Conservation (phyloP, 2,329 filamentous ascomycete species). For the Calonectria henricotiae region DNA sequence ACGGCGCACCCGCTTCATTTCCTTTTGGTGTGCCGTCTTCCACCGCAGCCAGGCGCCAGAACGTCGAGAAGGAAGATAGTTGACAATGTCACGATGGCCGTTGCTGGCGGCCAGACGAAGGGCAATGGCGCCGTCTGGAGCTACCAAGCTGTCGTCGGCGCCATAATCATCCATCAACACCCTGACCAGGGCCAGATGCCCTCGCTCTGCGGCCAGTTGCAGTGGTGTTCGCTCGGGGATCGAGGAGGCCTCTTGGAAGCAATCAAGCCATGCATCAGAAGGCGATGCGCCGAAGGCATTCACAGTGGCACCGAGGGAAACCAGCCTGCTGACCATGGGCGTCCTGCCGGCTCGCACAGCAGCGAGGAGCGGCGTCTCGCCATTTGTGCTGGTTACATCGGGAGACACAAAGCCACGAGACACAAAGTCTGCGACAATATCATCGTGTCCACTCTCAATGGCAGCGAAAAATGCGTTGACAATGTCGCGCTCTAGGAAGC, state of each 20-base stretch:
- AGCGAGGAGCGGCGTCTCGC: constrained; percentile 58
- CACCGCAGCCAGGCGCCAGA: constrained; percentile 60
- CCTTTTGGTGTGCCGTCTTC: constrained; percentile 54
- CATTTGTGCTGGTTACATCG: constrained; percentile 53
- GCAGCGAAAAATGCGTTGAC: constrained; percentile 54
- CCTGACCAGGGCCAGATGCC: constrained; percentile 61
- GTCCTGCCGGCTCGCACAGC: constrained; percentile 55
- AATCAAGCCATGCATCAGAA: neutral
- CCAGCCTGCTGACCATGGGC: constrained; percentile 56
- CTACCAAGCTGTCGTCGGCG: constrained; percentile 63
- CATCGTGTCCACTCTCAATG: constrained; percentile 51
- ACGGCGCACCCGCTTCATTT: constrained; percentile 50
- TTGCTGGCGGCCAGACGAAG: constrained; percentile 63
- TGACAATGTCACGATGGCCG: constrained; percentile 63
- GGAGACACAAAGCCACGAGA: constrained; percentile 59
- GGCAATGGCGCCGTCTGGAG: constrained; percentile 64
- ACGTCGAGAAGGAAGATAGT: constrained; percentile 60
- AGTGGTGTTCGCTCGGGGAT: constrained; percentile 60
- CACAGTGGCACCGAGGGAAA: constrained; percentile 58
- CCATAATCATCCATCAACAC: constrained; percentile 60
- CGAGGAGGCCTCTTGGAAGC: constrained; percentile 39
- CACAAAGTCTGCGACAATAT: constrained; percentile 55
- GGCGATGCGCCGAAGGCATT: constrained; percentile 49
- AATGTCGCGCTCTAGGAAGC: constrained; percentile 49
- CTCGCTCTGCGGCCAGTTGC: constrained; percentile 62